Evolutionary conservation across 208 protist genomes (phyloP), one percentile per base, ranked within the genome.

Genomic region (Trichomonas vaginalis): DNA sequence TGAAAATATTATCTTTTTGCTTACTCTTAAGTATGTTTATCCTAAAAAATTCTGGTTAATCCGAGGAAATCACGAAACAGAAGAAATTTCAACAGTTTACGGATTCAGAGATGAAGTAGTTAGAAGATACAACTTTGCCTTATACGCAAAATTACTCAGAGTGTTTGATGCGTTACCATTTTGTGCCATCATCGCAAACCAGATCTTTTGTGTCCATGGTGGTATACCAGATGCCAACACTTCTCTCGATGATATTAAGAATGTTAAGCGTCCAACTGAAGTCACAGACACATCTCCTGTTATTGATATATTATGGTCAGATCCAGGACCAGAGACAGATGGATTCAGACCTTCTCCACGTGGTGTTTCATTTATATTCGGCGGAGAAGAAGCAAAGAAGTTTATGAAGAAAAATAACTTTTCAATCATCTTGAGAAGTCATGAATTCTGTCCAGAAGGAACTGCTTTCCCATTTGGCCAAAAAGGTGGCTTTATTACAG

Each of bases 171-270:
- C 86, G 32, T 51, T 92, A 45, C 86, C 86, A 17, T 92, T 92
- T 51, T 40, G 23, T n/a, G 86, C 86, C 0, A 92, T 92, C 39
- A 39, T 92, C 21, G 86, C 86, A 35, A 51, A 51, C 15, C 12
- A 48, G 17, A 92, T 92, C 23, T 92, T 92, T 32, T 92, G 86
- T 47, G 86, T 92, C 27, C 86, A 92, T 32, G 86, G 86, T 51
- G 86, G 86, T 10, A 92, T 92, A 0, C 14, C 40, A 6, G 17
- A 17, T 6, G 32, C 42, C 23, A 92, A 47, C 27, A n/a, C 21
- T 32, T 32, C 42, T 14, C 42, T 92, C n/a, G 45, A 39, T 1
- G 6, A 17, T 10, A 35, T 92, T 10, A 51, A 48, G 17, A 27
- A 48, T 45, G 86, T 51, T 35, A 48, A 48, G 45, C 4, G 86